These are phyloP conservation scores for Pelagomonas calceolata DNA, from an alignment of 108 stramenopile genomes.

Conservation along the genomic window DNA sequence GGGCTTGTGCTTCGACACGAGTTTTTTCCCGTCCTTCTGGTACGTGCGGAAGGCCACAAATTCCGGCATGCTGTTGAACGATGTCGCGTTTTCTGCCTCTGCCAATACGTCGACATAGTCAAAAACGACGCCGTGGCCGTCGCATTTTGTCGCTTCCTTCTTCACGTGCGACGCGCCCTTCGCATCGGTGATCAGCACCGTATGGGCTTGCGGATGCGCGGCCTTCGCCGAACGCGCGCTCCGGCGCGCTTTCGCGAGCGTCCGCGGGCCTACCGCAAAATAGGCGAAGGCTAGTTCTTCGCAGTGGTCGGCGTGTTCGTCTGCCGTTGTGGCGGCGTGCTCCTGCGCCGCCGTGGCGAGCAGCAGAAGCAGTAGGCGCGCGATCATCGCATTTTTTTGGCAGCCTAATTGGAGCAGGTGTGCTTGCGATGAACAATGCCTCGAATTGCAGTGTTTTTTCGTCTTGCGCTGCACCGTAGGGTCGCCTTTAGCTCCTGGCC, in stretches of 20 bases:
- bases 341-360: no score
- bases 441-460: no score
- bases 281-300: background rate
- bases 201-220: background rate
- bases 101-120: background rate
- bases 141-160: background rate
- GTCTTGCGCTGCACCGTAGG: no score
- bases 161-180: background rate
- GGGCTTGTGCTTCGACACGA: background rate
- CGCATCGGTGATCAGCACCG: background rate
- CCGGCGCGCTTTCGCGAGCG: background rate
- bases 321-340: no score
- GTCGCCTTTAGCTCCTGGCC: no score
- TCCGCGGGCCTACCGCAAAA: background rate
- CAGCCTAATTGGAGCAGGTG: no score
- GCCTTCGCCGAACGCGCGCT: background rate
- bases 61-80: background rate
- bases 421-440: no score
- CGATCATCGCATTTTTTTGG: no score
- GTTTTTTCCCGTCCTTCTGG: background rate
- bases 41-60: background rate
- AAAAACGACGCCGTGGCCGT: background rate
- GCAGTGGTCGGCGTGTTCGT: no score
- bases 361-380: no score
- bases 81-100: background rate